Percentiles rank a stretch among this genome's conserved stretches.
These are phyloP conservation scores for Aspergillus sojae DNA, from an alignment of 2,329 filamentous ascomycete genomes.

Conservation along the genomic window DNA sequence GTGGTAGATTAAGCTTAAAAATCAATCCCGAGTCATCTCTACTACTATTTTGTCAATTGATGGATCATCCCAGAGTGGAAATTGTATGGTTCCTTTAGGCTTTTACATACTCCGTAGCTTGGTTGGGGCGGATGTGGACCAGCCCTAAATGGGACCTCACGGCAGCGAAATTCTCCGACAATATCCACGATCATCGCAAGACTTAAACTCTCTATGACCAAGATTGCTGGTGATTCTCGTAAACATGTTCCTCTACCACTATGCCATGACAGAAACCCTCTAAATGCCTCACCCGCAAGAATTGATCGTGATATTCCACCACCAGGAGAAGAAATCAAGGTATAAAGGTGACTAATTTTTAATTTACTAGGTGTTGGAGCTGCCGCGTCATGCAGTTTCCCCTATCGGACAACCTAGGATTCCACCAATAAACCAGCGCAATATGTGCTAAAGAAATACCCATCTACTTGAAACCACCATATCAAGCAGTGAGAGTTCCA, in stretches of 20 bases:
- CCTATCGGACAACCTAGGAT: neutral
- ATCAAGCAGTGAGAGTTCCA: neutral
- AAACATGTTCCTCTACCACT: neutral
- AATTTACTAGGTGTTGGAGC: neutral
- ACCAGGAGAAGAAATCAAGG: too few relatives aligned
- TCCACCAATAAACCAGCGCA: conserved; percentile 1
- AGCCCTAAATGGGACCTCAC: neutral
- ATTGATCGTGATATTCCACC: neutral
- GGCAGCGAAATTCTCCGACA: neutral
- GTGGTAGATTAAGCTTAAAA: conserved; percentile 4
- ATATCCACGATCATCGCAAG: neutral
- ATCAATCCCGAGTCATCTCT: neutral
- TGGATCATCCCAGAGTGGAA: neutral
- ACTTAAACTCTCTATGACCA: neutral
- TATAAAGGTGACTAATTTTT: too few relatives aligned
- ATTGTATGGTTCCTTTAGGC: neutral
- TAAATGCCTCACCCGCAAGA: too few relatives aligned
- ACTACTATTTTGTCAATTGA: neutral
- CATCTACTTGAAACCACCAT: conserved; percentile 4
- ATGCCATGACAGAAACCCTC: neutral
- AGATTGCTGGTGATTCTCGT: neutral
- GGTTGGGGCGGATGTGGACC: conserved; percentile 1
- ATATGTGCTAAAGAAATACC: neutral
- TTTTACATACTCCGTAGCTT: neutral
- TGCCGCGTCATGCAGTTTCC: conserved; percentile 3